Base-by-base conservation (phyloP, 768 basidiomycete species). In the Pleurotus cornucopiae region DNA sequence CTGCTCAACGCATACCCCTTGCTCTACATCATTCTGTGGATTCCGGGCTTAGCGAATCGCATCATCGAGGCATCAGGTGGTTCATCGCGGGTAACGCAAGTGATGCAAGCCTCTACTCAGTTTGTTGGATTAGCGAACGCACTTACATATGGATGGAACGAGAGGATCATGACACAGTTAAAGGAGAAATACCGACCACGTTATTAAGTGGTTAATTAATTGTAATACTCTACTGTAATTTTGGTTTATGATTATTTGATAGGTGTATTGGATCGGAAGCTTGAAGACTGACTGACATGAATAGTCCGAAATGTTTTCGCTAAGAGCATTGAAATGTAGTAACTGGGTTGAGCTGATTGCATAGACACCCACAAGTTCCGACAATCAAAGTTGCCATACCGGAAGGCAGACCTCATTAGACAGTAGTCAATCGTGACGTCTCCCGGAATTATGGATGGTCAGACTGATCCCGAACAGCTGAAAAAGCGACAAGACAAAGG, bases 341-440 rank as follows among this genome's bases (percentile, higher is more conserved):
- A 23, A 23, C 23, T 23, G 23, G 98, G 97, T 97, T 79, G 97
- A 55, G 98, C 97, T 3, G 86, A 96, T 37, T 95, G 98, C 65
- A 95, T 98, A 64, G 93, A 91, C 66, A 97, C 96, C 30, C 95
- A 98, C 73, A 89, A 98, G 64, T 98, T 99, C 80, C 84, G 96
- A 5, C 95, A 97, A 64, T 94, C 95, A 53, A 94, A 91, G 66
- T 97, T 94, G 1, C 91, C 91, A 13, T 30, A 2, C 6, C 90
- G 94, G 1, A 89, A 93, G 59, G 82, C 88, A 14, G 92, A 93
- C 65, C 89, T 90, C 1, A 74, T 81, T 98, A 64, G 97, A 98
- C 69, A 95, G 92, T 65, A 91, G 86, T 37, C 97, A 98, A 69
- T 93, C 95, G 34, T 98, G 92, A 90, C 98, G 98, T 76, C 98